These are phyloP conservation scores for Volvox africanus DNA, from an alignment of 139 green algal genomes.

Conservation along the genomic window DNA sequence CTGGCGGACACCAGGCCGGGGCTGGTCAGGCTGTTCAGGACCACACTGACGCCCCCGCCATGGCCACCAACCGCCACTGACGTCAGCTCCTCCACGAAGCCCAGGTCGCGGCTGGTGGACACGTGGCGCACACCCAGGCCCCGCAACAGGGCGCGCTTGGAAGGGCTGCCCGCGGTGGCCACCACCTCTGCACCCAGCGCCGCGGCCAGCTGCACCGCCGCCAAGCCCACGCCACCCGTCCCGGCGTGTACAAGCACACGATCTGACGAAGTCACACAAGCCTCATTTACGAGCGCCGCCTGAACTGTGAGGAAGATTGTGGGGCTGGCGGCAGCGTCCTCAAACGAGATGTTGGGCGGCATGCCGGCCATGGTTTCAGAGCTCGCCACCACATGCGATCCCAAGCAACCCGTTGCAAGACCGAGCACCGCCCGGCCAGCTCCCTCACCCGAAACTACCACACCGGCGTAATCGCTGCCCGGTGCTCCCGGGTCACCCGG, in stretches of 20 bases:
- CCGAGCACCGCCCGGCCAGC: conserved; percentile 81
- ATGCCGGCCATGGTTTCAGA: conserved; percentile 67
- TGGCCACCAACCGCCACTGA: background rate
- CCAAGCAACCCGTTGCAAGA: conserved; percentile 78
- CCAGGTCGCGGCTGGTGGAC: conserved; percentile 72
- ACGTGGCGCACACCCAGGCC: conserved; percentile 63
- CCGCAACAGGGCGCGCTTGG: conserved; percentile 80
- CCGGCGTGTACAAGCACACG: conserved; percentile 72
- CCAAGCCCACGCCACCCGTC: conserved; percentile 80
- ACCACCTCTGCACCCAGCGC: conserved; percentile 60
- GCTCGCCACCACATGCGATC: conserved; percentile 68
- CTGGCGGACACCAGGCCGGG: conserved; percentile 84
- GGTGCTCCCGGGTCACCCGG: conserved; percentile 87
- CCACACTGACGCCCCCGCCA: conserved; percentile 59
- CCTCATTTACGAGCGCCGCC: conserved; percentile 52
- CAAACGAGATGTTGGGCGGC: conserved; percentile 73
- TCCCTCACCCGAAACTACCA: conserved; percentile 67
- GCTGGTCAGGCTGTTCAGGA: conserved; percentile 88
- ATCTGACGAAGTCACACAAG: conserved; percentile 51
- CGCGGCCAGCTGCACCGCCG: conserved; percentile 71
- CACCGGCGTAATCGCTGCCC: conserved; percentile 81
- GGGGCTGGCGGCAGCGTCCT: conserved; percentile 73
- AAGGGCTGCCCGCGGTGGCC: conserved; percentile 78
- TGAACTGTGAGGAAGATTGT: conserved; percentile 67
- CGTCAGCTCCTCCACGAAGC: conserved; percentile 69